Evolutionary conservation across 768 basidiomycete genomes (phyloP), one percentile per base, ranked within the genome.

Genomic region (Pleurotus platypus): DNA sequence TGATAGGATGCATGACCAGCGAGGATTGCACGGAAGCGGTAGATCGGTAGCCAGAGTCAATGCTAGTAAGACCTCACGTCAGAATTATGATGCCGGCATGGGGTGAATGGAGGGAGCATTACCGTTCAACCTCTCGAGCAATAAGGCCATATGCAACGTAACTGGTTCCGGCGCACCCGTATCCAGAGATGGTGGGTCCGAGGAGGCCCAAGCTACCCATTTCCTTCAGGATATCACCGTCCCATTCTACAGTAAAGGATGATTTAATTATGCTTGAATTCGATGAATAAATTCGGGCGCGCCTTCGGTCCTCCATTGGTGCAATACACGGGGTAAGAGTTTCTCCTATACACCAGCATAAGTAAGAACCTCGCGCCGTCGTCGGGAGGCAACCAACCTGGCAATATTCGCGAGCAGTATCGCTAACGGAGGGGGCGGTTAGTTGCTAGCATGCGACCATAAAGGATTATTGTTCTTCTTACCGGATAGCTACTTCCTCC

Each of bases 41-140:
- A 4, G 92, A 95, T 22, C 96, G 90, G 67, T 97, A 98, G 0
- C 96, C 96, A 2, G 95, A 98, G 68, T 99, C 96, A 39, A 98
- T 86, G 60, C 95, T 94, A 63, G 38, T 51, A 35, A 35, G 13
- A 51, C 30, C 24, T 61, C 55, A 24, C 56, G n/a, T 27, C 30
- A 26, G 24, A 26, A 26, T 26, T 8, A 15, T 7, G 18, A 16
- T 13, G 15, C 8, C 22, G 9, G 35, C 50, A 53, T 40, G n/a
- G 35, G 15, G 24, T 22, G 1, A 1, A 27, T 53, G 18, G 0
- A 43, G 11, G 39, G 13, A 26, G 3, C 42, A 13, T 15, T 40
- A 90, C 93, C 92, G 79, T 72, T 98, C 96, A 3, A 98, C 87
- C 70, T 98, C 96, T 40, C 96, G 79, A 3, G 93, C 92, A 64